Evolutionary conservation across 2,329 filamentous ascomycete species (phyloP), one percentile per base, ranked within the genome.

Genomic region (Gaeumannomyces sp.): DNA sequence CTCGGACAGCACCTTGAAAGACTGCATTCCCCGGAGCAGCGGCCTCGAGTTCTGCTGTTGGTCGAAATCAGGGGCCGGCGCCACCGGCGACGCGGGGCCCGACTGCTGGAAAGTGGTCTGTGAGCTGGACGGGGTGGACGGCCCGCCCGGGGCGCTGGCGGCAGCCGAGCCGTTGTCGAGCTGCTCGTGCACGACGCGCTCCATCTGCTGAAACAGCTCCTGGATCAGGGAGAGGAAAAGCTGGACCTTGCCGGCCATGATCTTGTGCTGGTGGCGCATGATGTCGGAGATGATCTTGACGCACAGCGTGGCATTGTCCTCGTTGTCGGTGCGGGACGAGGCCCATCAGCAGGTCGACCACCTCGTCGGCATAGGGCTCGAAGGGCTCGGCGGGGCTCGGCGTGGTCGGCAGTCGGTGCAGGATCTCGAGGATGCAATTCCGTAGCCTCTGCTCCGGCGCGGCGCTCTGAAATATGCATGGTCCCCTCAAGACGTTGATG

Each of bases 251-350:
- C 85, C 83, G 58, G 78, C 76, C 10, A 97, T 87, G 31, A 89
- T 88, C 78, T 94, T 96, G 65, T 89, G 86, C 76, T 98, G 94
- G 73, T 97, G 92, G 61, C 95, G 89, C 83, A 96, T 92, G 69
- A 98, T 89, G 74, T 99, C 95, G 81, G 97, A 97, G 63, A 96
- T 92, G 19, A 94, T 96, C 81, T 99, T 99, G 79, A 99, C 92
- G 75, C 94, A 97, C 68, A 99, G 80, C n/a, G 96, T 92, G 2
- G 94, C 95, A 82, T 99, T 99, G 68, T 99, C 95, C 78, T 99
- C 95, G 72, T 99, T 99, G 77, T 99, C 95, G 58, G 87, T 89
- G 70, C 89, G 88, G n/a, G 66, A 98, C 93, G 66, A 99, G 80
- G 64, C 86, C 85, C 88, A 98, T 94, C 68, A 98, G 83, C 69